Percentiles rank a stretch among this genome's conserved stretches.
Conservation (phyloP, 1,284 basidiomycete species). For the Marasmius tenuissimus region DNA sequence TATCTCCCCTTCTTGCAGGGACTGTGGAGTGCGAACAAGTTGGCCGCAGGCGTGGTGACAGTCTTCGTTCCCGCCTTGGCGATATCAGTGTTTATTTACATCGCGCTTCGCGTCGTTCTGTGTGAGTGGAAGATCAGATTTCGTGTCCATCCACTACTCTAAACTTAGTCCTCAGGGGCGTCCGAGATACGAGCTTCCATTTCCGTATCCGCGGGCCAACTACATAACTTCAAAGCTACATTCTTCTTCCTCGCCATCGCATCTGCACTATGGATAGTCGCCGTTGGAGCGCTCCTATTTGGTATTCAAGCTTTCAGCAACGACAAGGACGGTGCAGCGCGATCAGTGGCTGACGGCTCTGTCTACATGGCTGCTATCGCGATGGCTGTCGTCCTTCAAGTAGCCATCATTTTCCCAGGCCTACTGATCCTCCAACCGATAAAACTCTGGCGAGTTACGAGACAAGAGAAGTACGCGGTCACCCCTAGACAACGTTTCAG, state of each 20-base stretch:
- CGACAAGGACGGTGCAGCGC: constrained; percentile 33
- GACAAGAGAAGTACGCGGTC: constrained; percentile 53
- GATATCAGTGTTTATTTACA: constrained; percentile 54
- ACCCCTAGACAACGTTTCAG: constrained; percentile 81
- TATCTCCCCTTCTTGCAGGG: constrained; percentile 65
- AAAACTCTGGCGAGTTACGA: constrained; percentile 55
- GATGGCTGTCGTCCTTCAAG: constrained; percentile 61
- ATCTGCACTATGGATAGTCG: constrained; percentile 61
- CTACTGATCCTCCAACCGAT: constrained; percentile 69
- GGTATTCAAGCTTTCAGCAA: constrained; percentile 57
- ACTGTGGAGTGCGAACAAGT: constrained; percentile 45
- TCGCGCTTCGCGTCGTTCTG: constrained; percentile 53
- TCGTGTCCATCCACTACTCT: background rate
- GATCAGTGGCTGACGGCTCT: constrained; percentile 64
- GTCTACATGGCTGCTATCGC: constrained; percentile 69
- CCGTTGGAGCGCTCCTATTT: constrained; percentile 67
- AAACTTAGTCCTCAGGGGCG: constrained; percentile 37
- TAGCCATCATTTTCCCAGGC: constrained; percentile 72
- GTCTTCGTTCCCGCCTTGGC: constrained; percentile 66
- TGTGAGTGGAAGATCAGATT: constrained; percentile 43
- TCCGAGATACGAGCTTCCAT: constrained; percentile 53
- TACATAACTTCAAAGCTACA: constrained; percentile 66
- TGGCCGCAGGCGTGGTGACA: constrained; percentile 64
- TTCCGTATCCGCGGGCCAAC: constrained; percentile 59
- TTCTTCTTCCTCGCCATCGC: constrained; percentile 62